A percentile compares a stretch with the other conserved stretches of the same genome.
Conservation (phyloP, 257 asterid genomes). For the Cordia subcordata region DNA sequence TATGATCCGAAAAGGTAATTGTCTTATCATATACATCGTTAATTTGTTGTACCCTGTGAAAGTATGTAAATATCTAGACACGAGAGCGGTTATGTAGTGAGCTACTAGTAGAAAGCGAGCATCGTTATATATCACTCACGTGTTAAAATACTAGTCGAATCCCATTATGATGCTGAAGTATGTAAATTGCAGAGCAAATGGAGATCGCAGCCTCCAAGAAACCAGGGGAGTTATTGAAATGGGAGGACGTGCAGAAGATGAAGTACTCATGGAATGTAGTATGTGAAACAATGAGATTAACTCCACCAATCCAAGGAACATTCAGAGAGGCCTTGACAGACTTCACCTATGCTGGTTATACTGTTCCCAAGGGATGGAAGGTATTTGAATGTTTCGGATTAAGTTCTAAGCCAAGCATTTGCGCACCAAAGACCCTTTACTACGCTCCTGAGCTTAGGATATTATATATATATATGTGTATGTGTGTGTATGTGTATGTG, state of each 20-base stretch:
- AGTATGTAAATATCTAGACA: too few species aligned
- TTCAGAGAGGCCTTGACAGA: constrained; percentile 54
- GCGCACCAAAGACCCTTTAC: too few species aligned
- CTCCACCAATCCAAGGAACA: constrained; percentile 77
- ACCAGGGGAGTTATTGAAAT: constrained; percentile 43
- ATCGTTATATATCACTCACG: too few species aligned
- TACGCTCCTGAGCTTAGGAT: too few species aligned
- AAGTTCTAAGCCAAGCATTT: too few species aligned
- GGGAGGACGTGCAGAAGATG: constrained; percentile 71
- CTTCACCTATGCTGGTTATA: constrained; percentile 66
- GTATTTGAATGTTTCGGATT: constrained; percentile 16
- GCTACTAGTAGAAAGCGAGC: too few species aligned
- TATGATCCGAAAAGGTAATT: constrained; percentile 45
- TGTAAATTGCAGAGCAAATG: constrained; percentile 50
- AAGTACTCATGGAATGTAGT: constrained; percentile 64
- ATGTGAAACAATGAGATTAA: constrained; percentile 68
- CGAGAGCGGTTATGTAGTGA: too few species aligned
- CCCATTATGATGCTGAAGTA: neutral
- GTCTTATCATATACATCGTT: too few species aligned
- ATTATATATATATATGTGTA: too few species aligned
- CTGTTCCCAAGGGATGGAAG: constrained; percentile 83
- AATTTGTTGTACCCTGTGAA: too few species aligned
- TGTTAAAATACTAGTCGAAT: too few species aligned
- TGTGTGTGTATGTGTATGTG: too few species aligned
- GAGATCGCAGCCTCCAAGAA: constrained; percentile 45